These are phyloP conservation scores for Scheffersomyces coipomensis DNA, from an alignment of 805 yeast genomes.

Conservation along the genomic window DNA sequence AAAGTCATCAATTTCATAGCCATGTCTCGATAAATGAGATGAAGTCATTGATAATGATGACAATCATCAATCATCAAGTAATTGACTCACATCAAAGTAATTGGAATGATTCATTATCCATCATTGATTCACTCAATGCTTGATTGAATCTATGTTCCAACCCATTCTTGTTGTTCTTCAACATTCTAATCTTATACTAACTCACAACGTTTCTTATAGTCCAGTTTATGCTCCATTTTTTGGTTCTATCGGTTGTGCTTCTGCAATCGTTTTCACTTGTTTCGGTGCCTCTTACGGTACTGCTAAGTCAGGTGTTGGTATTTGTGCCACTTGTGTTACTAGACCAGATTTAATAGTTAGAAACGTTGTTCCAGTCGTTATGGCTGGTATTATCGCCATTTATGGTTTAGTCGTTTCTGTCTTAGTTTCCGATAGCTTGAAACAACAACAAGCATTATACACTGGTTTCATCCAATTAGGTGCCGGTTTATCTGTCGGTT, in stretches of 20 bases:
- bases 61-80: too few species aligned
- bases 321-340: slow-evolving; percentile 95
- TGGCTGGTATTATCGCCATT: slow-evolving; percentile 99
- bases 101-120: not conserved
- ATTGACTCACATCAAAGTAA: too few species aligned
- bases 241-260: slow-evolving; percentile 99
- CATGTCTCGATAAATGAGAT: not conserved
- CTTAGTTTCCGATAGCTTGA: slow-evolving; percentile 83
- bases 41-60: too few species aligned
- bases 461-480: slow-evolving; percentile 98
- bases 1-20: not conserved
- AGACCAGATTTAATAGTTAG: slow-evolving; percentile 95
- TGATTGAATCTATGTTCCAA: not conserved
- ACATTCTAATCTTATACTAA: not conserved
- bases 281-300: slow-evolving; percentile 99
- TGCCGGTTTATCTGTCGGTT: slow-evolving; percentile 96
- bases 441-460: slow-evolving; percentile 88
- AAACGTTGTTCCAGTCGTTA: slow-evolving; percentile 94
- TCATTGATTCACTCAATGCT: not conserved
- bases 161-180: not conserved
- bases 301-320: slow-evolving; percentile 99
- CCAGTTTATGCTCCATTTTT: slow-evolving; percentile 93
- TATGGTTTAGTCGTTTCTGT: slow-evolving; percentile 97
- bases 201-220: slow-evolving; percentile 34
- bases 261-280: slow-evolving; percentile 97